These are phyloP conservation scores for Ustilago vetiveriae DNA, from an alignment of 1,284 basidiomycete genomes.

Conservation along the genomic window DNA sequence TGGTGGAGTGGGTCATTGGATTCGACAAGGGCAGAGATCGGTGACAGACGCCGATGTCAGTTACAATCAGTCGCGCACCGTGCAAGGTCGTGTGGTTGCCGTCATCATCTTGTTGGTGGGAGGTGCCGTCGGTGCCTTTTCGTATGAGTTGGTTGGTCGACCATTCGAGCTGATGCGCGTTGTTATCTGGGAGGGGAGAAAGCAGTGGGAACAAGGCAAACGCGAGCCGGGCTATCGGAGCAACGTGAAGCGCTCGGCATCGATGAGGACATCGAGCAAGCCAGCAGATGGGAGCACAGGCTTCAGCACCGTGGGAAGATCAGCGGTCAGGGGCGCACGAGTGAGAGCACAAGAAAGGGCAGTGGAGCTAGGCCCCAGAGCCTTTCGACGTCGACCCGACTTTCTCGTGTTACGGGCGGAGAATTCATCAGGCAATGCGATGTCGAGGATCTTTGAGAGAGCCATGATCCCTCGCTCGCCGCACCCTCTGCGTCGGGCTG, in stretches of 20 bases:
- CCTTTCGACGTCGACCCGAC: constrained; percentile 9
- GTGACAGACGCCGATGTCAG: constrained; percentile 46
- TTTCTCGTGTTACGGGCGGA: constrained; percentile 28
- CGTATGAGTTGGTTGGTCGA: constrained; percentile 64
- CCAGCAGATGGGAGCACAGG: constrained; percentile 6
- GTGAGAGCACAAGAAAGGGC: constrained; percentile 8
- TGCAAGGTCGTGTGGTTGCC: constrained; percentile 52
- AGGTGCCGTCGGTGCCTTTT: constrained; percentile 60
- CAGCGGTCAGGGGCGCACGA: constrained; percentile 27
- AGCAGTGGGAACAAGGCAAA: constrained; percentile 59
- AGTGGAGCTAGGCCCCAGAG: constrained; percentile 10
- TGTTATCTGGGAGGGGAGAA: constrained; percentile 65
- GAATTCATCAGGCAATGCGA: constrained; percentile 14
- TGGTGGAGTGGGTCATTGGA: constrained; percentile 19
- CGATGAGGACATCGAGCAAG: not conserved
- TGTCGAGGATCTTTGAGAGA: constrained; percentile 25
- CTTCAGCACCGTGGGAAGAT: constrained; percentile 15
- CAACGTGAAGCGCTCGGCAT: not conserved
- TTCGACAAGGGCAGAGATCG: constrained; percentile 24
- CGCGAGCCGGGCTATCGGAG: constrained; percentile 32
- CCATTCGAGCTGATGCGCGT: constrained; percentile 67
- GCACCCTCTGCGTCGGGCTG: constrained; percentile 26
- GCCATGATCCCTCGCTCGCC: constrained; percentile 27
- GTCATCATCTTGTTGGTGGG: constrained; percentile 58
- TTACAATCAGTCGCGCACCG: constrained; percentile 61